Base-by-base conservation (phyloP, 495 filamentous ascomycete genomes). In the Lophium mytilinum region DNA sequence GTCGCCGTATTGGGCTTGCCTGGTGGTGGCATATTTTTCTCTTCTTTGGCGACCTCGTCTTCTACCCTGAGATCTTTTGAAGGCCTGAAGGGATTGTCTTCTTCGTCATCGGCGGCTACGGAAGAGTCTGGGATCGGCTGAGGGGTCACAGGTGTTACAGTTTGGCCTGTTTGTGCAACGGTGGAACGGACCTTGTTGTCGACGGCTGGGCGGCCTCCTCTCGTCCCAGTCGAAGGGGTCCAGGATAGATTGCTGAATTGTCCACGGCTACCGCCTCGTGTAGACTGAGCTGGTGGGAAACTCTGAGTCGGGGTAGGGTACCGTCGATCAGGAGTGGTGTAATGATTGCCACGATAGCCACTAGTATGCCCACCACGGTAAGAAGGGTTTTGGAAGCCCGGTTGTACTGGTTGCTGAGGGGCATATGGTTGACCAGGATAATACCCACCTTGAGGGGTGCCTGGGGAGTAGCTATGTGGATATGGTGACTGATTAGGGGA, bases 41-140 rank as follows among this genome's bases (percentile, higher is more conserved):
- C 76, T 52, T 75, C 69, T 24, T 72, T 73, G 10, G 69, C 57
- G 14, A 70, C 68, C 57, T 82, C 72, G 63, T 87, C 82, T 65
- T 88, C 86, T 30, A 77, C 76, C 50, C 82, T 81, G 12, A 81
- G 64, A 62, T 86, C 83, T 52, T 85, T 84, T 1, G 82, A 76
- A 12, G 77, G 80, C 55, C 81, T 70, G 64, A 84, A 79, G n/a
- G 80, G 72, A 65, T 83, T 80, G 24, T 86, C 80, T 55, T 73
- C 76, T 19, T 86, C 83, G 36, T 71, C 71, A 17, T 69, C 45
- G 67, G 33, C 59, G 72, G 64, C 15, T 4, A 11, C 36, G 39
- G 55, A 57, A 66, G 37, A 61, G 58, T 50, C 75, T 71, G 36
- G 67, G 63, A 24, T 45, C 42, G 34, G 39, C n/a, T 39, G 21